Evolutionary conservation across 345 rosid species (phyloP).

Genomic region (Microcos paniculata): DNA sequence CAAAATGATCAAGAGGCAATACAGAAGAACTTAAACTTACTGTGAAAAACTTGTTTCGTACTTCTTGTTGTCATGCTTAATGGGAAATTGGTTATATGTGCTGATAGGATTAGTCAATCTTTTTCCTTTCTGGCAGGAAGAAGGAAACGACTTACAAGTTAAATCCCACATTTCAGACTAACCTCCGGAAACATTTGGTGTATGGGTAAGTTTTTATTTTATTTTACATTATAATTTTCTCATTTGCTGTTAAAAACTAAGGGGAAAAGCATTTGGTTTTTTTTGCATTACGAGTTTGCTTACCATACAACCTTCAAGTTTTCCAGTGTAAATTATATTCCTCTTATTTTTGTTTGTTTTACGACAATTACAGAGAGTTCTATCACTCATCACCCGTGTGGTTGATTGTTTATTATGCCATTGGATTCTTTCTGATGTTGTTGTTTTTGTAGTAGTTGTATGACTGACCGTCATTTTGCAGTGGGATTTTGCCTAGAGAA

Average conservation of each 20-base stretch:
- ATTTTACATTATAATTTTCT: neutral
- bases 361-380: neutral
- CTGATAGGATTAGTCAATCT: neutral
- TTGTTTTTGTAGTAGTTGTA: neutral
- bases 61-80: neutral
- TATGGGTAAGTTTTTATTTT: slow-evolving; percentile 49
- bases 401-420: neutral
- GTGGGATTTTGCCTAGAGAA: slow-evolving; percentile 91
- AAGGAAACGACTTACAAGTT: slow-evolving; percentile 62
- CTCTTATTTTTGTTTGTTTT: neutral
- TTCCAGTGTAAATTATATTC: neutral
- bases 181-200: slow-evolving; percentile 70
- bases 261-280: neutral
- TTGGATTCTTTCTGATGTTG: slow-evolving; percentile 13
- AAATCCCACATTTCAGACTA: slow-evolving; percentile 73
- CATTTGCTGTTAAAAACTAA: neutral
- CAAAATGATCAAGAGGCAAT: neutral
- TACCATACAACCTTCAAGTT: neutral
- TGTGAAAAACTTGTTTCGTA: neutral
- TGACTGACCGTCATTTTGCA: slow-evolving; percentile 27
- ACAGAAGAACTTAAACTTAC: neutral
- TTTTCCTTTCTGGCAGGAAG: slow-evolving; percentile 47
- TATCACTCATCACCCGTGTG: neutral
- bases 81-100: neutral
- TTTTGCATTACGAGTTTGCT: neutral